These are phyloP conservation scores for Trametes versicolor DNA, from an alignment of 1,284 basidiomycete genomes.

Conservation along the genomic window DNA sequence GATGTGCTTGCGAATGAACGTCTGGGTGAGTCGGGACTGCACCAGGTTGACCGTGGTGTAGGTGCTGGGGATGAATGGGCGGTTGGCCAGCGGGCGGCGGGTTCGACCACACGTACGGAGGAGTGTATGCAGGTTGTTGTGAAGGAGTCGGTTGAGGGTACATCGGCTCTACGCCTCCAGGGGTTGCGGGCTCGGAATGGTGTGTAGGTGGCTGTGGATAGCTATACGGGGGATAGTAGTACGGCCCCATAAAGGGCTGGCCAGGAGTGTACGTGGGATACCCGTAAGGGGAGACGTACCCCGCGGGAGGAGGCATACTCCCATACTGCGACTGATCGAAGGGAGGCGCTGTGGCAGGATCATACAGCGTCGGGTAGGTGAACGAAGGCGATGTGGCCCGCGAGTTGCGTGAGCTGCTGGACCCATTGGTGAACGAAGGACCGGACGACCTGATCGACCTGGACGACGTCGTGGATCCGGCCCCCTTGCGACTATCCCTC, in stretches of 20 bases:
- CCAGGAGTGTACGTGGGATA: slow-evolving; percentile 44
- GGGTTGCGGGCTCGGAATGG: slow-evolving; percentile 48
- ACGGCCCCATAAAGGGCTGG: slow-evolving; percentile 49
- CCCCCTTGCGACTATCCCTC: slow-evolving; percentile 45
- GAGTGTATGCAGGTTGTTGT: slow-evolving; percentile 43
- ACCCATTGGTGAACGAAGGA: slow-evolving; percentile 60
- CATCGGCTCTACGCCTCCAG: slow-evolving; percentile 47
- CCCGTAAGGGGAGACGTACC: slow-evolving; percentile 45
- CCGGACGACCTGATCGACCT: slow-evolving; percentile 64
- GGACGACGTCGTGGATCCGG: slow-evolving; percentile 60
- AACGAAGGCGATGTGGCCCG: slow-evolving; percentile 79
- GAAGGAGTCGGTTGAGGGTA: slow-evolving; percentile 44
- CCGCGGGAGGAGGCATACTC: slow-evolving; percentile 48
- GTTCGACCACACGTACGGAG: slow-evolving; percentile 46
- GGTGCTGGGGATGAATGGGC: slow-evolving; percentile 43
- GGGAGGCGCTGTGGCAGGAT: slow-evolving; percentile 57
- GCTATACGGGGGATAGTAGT: slow-evolving; percentile 54
- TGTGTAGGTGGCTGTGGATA: slow-evolving; percentile 48
- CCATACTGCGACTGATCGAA: slow-evolving; percentile 59
- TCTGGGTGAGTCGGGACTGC: slow-evolving; percentile 22
- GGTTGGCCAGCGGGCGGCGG: slow-evolving; percentile 47
- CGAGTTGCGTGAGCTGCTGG: slow-evolving; percentile 71
- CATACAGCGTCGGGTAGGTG: slow-evolving; percentile 75
- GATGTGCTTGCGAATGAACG: slow-evolving; percentile 29
- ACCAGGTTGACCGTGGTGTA: slow-evolving; percentile 44